Base-by-base conservation (phyloP, 768 basidiomycete species). In the Tricholoma sp. region DNA sequence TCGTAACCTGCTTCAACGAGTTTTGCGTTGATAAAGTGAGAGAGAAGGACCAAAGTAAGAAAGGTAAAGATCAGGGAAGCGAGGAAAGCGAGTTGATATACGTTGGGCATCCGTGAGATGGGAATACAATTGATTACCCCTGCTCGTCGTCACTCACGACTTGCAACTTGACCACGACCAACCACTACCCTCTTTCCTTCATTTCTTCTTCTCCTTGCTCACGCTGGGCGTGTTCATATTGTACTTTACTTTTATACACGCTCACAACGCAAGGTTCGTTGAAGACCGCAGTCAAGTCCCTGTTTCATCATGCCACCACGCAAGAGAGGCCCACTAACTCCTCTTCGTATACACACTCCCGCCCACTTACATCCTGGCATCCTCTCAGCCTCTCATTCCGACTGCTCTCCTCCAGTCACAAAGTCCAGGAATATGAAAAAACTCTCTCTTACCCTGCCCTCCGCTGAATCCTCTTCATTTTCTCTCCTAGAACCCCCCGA, bases 401-500 rank as follows among this genome's bases (percentile, higher is more conserved):
- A 82, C 72, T 35, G 14, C 11, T 35, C 63, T 75, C 80, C 69
- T 72, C 77, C 69, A 69, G 69, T 50, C 71, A 66, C 53, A 66
- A 72, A 57, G 68, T 73, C 55, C 77, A 79, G 84, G 69, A 91
- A 90, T 69, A 83, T 86, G 81, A 91, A 90, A 78, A 83, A 84
- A 61, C 73, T 91, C 7, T 90, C 87, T 27, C 80, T 91, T 52
- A 79, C 80, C 56, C 80, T 89, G 27, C 79, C 85, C 10, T 83
- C 84, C 5, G 77, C 35, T 16, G 4, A 32, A 11, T 32, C 31
- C 31, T 32, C 31, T 5, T 32, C 31, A 7, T 32, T 4, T 32
- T 32, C 31, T 9, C 31, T 32, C 31, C 31, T 4, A 32, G 14
- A 5, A 5, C 4, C 16, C 35, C 69, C 61, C 34, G 71, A 73